Evolutionary conservation across 306 rosid genomes (phyloP).

Genomic region (Cajanus cajan): DNA sequence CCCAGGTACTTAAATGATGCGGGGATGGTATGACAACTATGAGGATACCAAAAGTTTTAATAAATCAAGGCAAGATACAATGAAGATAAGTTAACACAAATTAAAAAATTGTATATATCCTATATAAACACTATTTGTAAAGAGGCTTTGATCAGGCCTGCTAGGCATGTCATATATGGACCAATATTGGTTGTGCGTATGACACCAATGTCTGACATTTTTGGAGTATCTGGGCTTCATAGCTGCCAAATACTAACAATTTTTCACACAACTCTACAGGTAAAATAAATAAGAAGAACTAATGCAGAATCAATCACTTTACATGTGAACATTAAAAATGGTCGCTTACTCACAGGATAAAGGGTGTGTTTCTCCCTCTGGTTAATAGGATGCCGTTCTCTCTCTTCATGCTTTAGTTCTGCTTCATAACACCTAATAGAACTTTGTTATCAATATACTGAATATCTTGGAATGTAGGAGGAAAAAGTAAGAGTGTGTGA

Average conservation of each 20-base stretch:
- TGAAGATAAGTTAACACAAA: background rate
- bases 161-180: background rate
- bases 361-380: constrained; percentile 84
- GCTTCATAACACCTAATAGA: constrained; percentile 74
- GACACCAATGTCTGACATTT: too few relatives aligned
- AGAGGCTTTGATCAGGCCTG: background rate
- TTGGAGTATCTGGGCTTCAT: background rate
- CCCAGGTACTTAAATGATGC: background rate
- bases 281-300: constrained; percentile 2
- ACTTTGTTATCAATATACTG: constrained; percentile 5
- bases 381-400: constrained; percentile 84
- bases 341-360: constrained; percentile 55
- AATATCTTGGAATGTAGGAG: background rate
- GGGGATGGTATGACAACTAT: background rate
- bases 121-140: background rate
- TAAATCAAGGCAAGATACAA: background rate
- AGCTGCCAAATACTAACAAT: background rate
- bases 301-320: background rate
- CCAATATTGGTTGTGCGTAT: background rate
- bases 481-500: constrained; percentile 4
- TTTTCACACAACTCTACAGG: background rate
- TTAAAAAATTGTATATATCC: background rate
- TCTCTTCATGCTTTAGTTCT: constrained; percentile 86
- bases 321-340: constrained; percentile 25
- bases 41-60: background rate